Conservation (phyloP, 2,329 filamentous ascomycete species). For the Fusarium metavorans region DNA sequence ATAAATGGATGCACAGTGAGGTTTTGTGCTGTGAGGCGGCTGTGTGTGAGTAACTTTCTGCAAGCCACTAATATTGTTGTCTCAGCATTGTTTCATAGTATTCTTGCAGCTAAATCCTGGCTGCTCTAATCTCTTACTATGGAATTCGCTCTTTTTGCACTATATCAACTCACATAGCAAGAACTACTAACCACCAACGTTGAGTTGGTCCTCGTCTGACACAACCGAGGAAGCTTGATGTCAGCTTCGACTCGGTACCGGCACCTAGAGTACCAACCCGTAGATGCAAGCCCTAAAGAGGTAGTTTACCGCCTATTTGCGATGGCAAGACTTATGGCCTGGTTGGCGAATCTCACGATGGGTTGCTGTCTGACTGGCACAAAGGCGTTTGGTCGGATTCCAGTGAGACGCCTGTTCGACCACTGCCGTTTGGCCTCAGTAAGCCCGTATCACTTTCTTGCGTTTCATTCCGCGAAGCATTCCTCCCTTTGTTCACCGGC, state of each 20-base stretch:
- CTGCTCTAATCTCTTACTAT: not conserved
- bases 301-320: not conserved
- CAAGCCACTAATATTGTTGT: not conserved
- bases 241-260: not conserved
- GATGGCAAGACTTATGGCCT: not conserved
- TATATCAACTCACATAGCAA: not conserved
- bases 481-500: not conserved
- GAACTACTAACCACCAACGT: not conserved
- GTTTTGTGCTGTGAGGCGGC: not conserved
- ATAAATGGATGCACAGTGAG: not conserved
- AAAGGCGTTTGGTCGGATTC: not conserved
- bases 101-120: not conserved
- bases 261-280: not conserved
- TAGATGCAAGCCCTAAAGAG: not conserved
- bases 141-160: not conserved
- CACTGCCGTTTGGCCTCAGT: not conserved
- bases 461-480: not conserved
- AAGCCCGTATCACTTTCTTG: not conserved
- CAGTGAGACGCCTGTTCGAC: not conserved
- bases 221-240: not conserved
- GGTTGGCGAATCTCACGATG: not conserved
- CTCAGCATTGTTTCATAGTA: not conserved
- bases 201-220: not conserved
- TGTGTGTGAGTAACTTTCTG: not conserved
- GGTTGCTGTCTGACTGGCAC: not conserved